These are phyloP conservation scores for Marasmius oreades DNA, from an alignment of 1,284 basidiomycete species.

Conservation along the genomic window DNA sequence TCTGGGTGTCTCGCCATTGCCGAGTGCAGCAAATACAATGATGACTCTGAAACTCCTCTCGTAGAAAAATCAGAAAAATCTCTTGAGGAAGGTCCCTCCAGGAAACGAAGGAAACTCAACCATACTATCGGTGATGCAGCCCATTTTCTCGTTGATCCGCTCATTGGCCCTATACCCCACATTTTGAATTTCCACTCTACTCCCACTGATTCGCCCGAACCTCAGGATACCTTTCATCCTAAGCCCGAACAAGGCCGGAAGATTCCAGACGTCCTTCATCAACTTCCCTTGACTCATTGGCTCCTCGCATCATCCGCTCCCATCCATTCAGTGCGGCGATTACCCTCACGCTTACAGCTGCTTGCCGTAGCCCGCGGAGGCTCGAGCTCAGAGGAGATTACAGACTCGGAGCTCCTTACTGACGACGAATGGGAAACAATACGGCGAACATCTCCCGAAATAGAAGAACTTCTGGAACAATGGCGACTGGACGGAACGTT, in stretches of 20 bases:
- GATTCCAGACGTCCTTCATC: background rate
- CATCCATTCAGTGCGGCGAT: slow-evolving; percentile 21
- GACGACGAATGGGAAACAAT: slow-evolving; percentile 51
- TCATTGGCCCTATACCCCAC: slow-evolving; percentile 26
- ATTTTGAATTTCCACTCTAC: slow-evolving; percentile 12
- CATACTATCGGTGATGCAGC: slow-evolving; percentile 43
- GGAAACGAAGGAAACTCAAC: slow-evolving; percentile 40
- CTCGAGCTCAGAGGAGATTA: slow-evolving; percentile 33
- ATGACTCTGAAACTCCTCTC: slow-evolving; percentile 11
- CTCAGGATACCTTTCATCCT: background rate
- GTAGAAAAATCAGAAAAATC: slow-evolving; percentile 18
- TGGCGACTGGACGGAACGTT: slow-evolving; percentile 19
- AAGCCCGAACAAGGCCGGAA: background rate
- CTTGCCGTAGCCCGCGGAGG: slow-evolving; percentile 52
- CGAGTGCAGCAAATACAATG: slow-evolving; percentile 27
- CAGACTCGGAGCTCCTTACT: slow-evolving; percentile 53
- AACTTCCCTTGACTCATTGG: slow-evolving; percentile 35
- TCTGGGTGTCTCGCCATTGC: slow-evolving; percentile 37
- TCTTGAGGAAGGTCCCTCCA: slow-evolving; percentile 17
- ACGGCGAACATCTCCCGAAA: slow-evolving; percentile 41
- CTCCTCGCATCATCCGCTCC: slow-evolving; percentile 47
- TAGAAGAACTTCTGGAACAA: slow-evolving; percentile 28
- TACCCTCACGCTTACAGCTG: slow-evolving; percentile 61
- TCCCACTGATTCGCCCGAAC: slow-evolving; percentile 20
- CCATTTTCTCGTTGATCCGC: slow-evolving; percentile 54